Conservation (phyloP, 2,329 filamentous ascomycete species). For the Stemphylium beticola region DNA sequence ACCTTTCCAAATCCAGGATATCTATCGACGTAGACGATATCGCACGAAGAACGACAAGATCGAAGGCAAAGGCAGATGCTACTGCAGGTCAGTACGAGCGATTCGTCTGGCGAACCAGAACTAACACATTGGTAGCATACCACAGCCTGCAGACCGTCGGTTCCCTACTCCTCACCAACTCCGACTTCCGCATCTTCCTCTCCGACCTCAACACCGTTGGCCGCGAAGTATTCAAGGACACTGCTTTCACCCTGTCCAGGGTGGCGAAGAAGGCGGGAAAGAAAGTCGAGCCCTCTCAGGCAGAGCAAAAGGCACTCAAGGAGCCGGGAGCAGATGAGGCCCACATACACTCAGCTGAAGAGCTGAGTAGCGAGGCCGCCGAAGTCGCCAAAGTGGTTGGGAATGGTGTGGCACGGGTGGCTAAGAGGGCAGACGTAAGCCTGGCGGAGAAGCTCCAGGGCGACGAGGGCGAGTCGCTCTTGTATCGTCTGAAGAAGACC, state of each 20-base stretch:
- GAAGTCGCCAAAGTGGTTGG: conserved; percentile 56
- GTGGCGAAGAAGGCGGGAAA: conserved; percentile 77
- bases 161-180: conserved; percentile 84
- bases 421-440: conserved; percentile 69
- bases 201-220: conserved; percentile 79
- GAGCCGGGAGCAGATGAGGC: conserved; percentile 57
- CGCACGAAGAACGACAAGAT: conserved; percentile 64
- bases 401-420: conserved; percentile 54
- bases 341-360: conserved; percentile 62
- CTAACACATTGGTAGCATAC: conserved; percentile 63
- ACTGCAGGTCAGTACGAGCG: conserved; percentile 64
- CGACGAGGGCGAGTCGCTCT: conserved; percentile 73
- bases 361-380: conserved; percentile 61
- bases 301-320: conserved; percentile 63
- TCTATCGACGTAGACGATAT: conserved; percentile 71
- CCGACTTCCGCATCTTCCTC: conserved; percentile 86
- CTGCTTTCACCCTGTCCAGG: conserved; percentile 77
- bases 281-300: conserved; percentile 70
- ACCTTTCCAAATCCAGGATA: conserved; percentile 74
- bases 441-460: conserved; percentile 74
- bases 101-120: background rate
- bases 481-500: conserved; percentile 77
- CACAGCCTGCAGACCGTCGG: conserved; percentile 83
- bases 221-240: conserved; percentile 85
- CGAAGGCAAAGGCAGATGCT: conserved; percentile 72